A percentile compares a stretch with the other conserved stretches of the same genome.
phyloP scores from a whole-genome alignment of 2,329 filamentous ascomycete genomes.

The Aphanocladium album region DNA sequence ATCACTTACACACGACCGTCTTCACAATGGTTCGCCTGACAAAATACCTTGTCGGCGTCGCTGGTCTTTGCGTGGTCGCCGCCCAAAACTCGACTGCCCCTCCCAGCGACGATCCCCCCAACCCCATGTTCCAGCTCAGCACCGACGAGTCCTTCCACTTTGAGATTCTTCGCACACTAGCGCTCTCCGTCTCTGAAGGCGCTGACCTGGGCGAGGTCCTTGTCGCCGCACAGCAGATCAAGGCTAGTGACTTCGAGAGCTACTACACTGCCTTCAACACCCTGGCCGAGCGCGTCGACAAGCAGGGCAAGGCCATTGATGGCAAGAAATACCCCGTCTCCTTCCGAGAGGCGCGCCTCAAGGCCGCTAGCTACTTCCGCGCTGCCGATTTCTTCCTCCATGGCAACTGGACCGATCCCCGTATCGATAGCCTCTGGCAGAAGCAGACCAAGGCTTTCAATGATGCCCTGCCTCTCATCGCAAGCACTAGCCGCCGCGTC shows the following conservation, averaged over 20 bases:
- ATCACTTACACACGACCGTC: not conserved
- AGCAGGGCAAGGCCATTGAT: constrained; percentile 18
- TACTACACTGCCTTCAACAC: constrained; percentile 19
- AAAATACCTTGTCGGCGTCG: not conserved
- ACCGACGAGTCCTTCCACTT: constrained; percentile 21
- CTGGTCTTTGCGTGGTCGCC: not conserved
- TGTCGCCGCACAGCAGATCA: constrained; percentile 23
- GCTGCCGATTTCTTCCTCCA: constrained; percentile 37
- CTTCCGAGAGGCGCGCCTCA: constrained; percentile 27
- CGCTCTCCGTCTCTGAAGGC: constrained; percentile 20
- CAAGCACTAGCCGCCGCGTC: constrained; percentile 31
- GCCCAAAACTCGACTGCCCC: constrained; percentile 3
- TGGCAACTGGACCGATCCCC: constrained; percentile 34
- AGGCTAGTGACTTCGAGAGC: constrained; percentile 21
- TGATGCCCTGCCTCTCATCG: constrained; percentile 30
- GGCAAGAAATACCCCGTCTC: constrained; percentile 21
- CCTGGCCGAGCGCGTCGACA: constrained; percentile 20
- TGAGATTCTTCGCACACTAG: constrained; percentile 22
- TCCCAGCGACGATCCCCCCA: not conserved
- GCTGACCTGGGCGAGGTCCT: constrained; percentile 30
- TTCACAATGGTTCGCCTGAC: constrained; percentile 3
- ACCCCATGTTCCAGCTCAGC: constrained; percentile 20
- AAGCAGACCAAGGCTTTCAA: constrained; percentile 32
- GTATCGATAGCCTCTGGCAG: constrained; percentile 33
- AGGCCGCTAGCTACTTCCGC: constrained; percentile 37